phyloP scores from a whole-genome alignment of 768 basidiomycete genomes.

The Amanita rubescens region DNA sequence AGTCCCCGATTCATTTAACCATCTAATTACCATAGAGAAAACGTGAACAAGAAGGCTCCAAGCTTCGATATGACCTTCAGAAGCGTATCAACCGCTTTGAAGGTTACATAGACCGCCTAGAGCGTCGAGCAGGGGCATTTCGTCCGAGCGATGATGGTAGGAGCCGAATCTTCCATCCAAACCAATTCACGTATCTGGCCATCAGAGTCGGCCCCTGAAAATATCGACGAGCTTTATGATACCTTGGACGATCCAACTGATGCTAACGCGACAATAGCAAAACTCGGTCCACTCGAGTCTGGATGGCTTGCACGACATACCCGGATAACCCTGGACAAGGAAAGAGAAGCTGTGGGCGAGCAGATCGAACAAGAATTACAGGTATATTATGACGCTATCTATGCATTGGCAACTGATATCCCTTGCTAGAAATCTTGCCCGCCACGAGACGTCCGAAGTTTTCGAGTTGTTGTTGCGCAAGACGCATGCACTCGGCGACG shows the following conservation, averaged over 20 bases:
- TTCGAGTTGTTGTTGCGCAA: conserved; percentile 63
- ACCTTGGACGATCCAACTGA: conserved; percentile 52
- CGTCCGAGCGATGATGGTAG: conserved; percentile 33
- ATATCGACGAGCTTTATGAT: conserved; percentile 52
- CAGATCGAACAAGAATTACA: conserved; percentile 70
- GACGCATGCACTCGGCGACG: conserved; percentile 52
- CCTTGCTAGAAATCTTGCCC: conserved; percentile 50
- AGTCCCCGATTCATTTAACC: background rate
- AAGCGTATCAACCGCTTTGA: conserved; percentile 46
- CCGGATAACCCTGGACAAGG: conserved; percentile 37
- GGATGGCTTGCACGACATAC: conserved; percentile 57
- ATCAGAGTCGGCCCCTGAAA: conserved; percentile 36
- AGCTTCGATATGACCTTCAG: conserved; percentile 50
- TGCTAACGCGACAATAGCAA: conserved; percentile 34
- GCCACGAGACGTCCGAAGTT: conserved; percentile 64
- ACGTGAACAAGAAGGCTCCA: conserved; percentile 50
- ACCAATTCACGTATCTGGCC: conserved; percentile 2
- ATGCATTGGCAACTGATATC: background rate
- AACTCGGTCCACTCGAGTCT: conserved; percentile 39
- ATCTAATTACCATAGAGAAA: conserved; percentile 31
- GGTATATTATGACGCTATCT: conserved; percentile 32
- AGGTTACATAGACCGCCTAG: conserved; percentile 59
- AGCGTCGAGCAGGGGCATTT: conserved; percentile 46
- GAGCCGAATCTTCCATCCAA: conserved; percentile 1
- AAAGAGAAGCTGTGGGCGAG: conserved; percentile 41